phyloP scores from a whole-genome alignment of 83 land plant genomes.

The Larix sibirica region DNA sequence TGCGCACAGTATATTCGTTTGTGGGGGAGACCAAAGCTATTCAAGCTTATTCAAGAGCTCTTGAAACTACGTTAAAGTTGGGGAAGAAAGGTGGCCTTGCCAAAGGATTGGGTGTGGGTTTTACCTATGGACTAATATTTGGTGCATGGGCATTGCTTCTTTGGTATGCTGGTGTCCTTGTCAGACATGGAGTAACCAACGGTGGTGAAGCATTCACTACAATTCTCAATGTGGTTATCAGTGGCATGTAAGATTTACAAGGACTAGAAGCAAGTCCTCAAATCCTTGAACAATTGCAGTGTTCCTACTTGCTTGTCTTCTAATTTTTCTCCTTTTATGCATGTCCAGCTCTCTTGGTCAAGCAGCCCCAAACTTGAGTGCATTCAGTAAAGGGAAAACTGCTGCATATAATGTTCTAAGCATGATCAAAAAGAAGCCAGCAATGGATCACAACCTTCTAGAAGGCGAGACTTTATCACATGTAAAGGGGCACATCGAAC shows the following conservation, averaged over 20 bases:
- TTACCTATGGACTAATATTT: slow-evolving; percentile 42
- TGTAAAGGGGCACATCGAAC: slow-evolving; percentile 56
- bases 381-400: slow-evolving; percentile 55
- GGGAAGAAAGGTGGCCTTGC: slow-evolving; percentile 65
- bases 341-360: slow-evolving; percentile 66
- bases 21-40: slow-evolving; percentile 69
- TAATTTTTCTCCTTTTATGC: not conserved
- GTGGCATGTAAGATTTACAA: slow-evolving; percentile 68
- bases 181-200: slow-evolving; percentile 41
- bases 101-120: slow-evolving; percentile 77
- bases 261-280: not conserved
- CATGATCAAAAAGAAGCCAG: slow-evolving; percentile 39
- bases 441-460: slow-evolving; percentile 17
- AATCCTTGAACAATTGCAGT: not conserved
- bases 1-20: slow-evolving; percentile 57
- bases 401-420: slow-evolving; percentile 47
- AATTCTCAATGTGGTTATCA: slow-evolving; percentile 62
- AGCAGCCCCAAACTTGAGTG: slow-evolving; percentile 64
- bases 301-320: not conserved
- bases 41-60: slow-evolving; percentile 35
- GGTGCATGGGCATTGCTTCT: slow-evolving; percentile 78
- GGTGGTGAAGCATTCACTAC: slow-evolving; percentile 85
- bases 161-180: slow-evolving; percentile 71
- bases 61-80: slow-evolving; percentile 35
- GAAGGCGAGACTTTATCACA: slow-evolving; percentile 38